Evolutionary conservation across 441 rosid genomes (phyloP), one percentile per base, ranked within the genome.

Genomic region (Francoa sonchifolia): DNA sequence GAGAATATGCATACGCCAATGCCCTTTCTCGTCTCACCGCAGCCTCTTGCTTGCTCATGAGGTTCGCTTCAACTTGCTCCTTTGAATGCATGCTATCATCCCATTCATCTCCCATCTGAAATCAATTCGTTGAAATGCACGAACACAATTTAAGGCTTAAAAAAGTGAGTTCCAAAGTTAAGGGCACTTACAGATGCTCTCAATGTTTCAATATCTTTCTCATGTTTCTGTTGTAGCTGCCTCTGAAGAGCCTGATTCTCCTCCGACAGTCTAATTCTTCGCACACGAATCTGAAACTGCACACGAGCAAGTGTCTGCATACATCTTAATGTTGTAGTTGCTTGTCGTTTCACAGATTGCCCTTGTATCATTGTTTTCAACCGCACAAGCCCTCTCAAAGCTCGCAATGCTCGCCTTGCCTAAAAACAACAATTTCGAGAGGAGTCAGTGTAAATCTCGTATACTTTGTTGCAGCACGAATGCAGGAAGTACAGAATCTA

Each of bases 301-400:
- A 90, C 52, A 25, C 75, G 80, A 46, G 94, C 82, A 45, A 90
- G 80, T 28, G 84, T 77, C 74, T 85, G 96, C 98, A 89, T 89
- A 62, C 81, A 76, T 44, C 65, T 66, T 50, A 89, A 52, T 4
- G 92, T 79, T 8, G 79, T 55, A 20, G 71, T 59, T 1, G 96
- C 76, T 77, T 89, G 98, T 27, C 80, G 71, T 63, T 65, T 77
- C 27, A 89, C 96, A 17, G 77, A 47, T 42, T 79, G 79, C 12
- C 94, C 84, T 43, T 68, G 79, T 35, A 79, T 66, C 66, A 85
- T 43, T 19, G 76, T 60, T 66, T 71, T 89, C 71, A 89, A 62
- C 62, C 96, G 77, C 52, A 72, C 92, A 58, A 85, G 58, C 5
- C 98, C 94, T 71, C 77, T 73, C 59, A 89, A 64, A 30, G 94